Conservation (phyloP, 208 protist genomes). For the Crithidia bombi region DNA sequence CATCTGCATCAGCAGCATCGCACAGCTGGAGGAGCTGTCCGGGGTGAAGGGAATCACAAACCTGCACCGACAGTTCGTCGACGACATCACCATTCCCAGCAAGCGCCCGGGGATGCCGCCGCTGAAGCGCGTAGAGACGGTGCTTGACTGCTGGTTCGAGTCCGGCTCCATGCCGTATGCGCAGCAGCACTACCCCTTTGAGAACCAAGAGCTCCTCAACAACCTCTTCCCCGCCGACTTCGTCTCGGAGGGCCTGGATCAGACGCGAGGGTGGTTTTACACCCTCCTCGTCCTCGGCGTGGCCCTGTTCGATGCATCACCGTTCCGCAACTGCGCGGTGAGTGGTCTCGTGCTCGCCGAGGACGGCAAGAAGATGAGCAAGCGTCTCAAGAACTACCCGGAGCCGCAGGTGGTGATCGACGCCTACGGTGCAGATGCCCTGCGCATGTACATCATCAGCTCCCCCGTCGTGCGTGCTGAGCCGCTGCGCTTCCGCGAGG, state of each 20-base stretch:
- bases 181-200: constrained; percentile 99
- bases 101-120: constrained; percentile 85
- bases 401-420: constrained; percentile 97
- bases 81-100: constrained; percentile 98
- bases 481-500: constrained; percentile 94
- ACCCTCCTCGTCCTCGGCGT: constrained; percentile 99
- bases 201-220: constrained; percentile 97
- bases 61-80: constrained; percentile 97
- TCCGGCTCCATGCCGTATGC: constrained; percentile 99
- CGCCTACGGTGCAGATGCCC: constrained; percentile 97
- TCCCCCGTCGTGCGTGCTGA: constrained; percentile 99
- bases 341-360: constrained; percentile 99
- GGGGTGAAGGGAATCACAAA: constrained; percentile 93
- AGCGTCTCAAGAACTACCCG: constrained; percentile 99
- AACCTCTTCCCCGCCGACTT: constrained; percentile 99
- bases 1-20: constrained; percentile 95
- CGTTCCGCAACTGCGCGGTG: constrained; percentile 99
- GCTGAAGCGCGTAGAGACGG: constrained; percentile 94
- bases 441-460: constrained; percentile 99
- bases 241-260: constrained; percentile 99
- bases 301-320: constrained; percentile 97
- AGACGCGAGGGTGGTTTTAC: constrained; percentile 99
- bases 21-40: constrained; percentile 96
- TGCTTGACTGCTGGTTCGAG: constrained; percentile 99
- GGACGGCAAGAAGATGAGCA: constrained; percentile 99